phyloP scores from a whole-genome alignment of 208 protist genomes.

The Acanthamoeba healyi region DNA sequence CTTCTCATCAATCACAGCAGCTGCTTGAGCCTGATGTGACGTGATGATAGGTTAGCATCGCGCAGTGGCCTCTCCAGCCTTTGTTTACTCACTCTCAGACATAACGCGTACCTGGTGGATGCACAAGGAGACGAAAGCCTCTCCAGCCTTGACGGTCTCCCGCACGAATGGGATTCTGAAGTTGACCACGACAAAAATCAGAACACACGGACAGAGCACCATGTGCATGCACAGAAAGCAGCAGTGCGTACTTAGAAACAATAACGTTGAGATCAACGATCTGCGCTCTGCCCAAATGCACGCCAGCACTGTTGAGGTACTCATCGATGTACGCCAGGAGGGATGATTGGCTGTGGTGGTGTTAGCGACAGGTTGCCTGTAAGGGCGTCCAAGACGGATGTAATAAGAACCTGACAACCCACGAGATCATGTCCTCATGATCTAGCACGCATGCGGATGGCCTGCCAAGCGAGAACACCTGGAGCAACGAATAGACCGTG shows the following conservation, averaged over 20 bases:
- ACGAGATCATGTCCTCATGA: constrained; percentile 68
- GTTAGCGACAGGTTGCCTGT: not conserved
- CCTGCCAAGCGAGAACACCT: constrained; percentile 58
- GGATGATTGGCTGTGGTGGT: constrained; percentile 40
- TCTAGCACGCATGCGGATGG: constrained; percentile 56
- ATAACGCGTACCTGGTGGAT: constrained; percentile 67
- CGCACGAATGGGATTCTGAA: constrained; percentile 23
- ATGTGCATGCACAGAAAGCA: no score
- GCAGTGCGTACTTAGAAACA: constrained; percentile 9
- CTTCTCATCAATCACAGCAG: constrained; percentile 50
- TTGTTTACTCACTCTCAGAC: no score
- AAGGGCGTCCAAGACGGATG: not conserved
- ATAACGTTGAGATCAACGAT: constrained; percentile 18
- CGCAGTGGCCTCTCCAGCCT: not conserved
- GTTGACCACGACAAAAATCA: not conserved
- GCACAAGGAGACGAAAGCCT: constrained; percentile 64
- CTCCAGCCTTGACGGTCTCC: not conserved
- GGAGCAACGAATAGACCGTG: constrained; percentile 13
- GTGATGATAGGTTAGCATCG: no score
- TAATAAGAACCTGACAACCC: constrained; percentile 49
- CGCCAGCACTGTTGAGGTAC: constrained; percentile 28
- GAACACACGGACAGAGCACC: no score
- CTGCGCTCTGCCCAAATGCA: not conserved
- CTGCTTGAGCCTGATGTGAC: not conserved
- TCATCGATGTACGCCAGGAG: constrained; percentile 32